phyloP scores from a whole-genome alignment of 75 land plant genomes.

The Selaginella tamariscina region DNA sequence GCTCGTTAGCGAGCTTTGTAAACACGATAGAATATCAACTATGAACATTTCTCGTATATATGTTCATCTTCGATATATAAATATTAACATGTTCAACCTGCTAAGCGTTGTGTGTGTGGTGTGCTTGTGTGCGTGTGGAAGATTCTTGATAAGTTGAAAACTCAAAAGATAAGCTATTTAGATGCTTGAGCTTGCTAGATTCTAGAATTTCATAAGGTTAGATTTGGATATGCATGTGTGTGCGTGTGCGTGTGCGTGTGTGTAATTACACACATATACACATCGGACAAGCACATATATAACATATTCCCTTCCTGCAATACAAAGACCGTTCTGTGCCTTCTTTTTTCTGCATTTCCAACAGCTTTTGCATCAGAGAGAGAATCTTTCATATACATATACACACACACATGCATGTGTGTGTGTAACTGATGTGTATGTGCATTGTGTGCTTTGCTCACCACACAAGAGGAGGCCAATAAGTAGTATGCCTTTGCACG shows the following conservation, averaged over 20 bases:
- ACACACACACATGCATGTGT: not conserved
- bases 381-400: not conserved
- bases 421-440: not conserved
- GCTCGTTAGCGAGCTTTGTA: not conserved
- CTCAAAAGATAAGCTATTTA: too few species aligned
- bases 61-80: too few species aligned
- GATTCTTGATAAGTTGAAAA: too few species aligned
- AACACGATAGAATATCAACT: too few species aligned
- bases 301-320: too few species aligned
- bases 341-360: not conserved
- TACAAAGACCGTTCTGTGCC: not conserved
- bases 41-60: too few species aligned
- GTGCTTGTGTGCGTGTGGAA: too few species aligned
- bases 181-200: not conserved
- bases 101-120: too few species aligned
- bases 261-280: not conserved
- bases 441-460: not conserved
- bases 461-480: too few species aligned
- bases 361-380: not conserved
- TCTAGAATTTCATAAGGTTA: not conserved
- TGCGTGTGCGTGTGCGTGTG: slow-evolving; percentile 8
- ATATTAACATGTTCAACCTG: too few species aligned
- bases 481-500: too few species aligned
- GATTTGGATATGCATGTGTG: not conserved
- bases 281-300: too few species aligned